Conservation (phyloP, 208 protist species). For the Leishmania braziliensis region DNA sequence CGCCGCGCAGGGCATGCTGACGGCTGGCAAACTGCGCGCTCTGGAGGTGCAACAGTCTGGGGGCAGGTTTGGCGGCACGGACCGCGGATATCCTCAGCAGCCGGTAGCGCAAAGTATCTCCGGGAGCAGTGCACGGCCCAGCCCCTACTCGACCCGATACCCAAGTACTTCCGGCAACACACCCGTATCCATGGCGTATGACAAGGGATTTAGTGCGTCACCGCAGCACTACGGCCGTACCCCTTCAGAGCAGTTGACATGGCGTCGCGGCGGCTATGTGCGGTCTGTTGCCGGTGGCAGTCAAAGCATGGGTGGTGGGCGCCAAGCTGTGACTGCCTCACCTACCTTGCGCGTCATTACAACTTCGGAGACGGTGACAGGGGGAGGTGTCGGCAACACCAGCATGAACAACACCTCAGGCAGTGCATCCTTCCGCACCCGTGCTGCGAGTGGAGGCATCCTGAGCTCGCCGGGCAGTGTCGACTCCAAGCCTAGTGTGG, state of each 20-base stretch:
- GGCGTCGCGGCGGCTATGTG: slow-evolving; percentile 21
- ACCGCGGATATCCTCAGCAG: slow-evolving; percentile 2
- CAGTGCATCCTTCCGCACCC: slow-evolving; percentile 12
- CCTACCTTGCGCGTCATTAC: slow-evolving; percentile 18
- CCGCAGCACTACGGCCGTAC: slow-evolving; percentile 18
- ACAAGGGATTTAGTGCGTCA: slow-evolving; percentile 29
- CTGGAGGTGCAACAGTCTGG: slow-evolving; percentile 38
- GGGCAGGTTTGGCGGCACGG: not conserved
- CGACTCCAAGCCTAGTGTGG: not conserved
- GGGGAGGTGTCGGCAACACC: not conserved
- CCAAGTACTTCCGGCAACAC: not conserved
- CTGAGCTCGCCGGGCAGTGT: slow-evolving; percentile 7
- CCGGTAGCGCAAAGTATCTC: slow-evolving; percentile 18
- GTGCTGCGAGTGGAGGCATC: slow-evolving; percentile 22
- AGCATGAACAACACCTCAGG: slow-evolving; percentile 1
- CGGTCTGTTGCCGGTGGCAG: slow-evolving; percentile 15
- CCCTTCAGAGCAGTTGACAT: slow-evolving; percentile 24
- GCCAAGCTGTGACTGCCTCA: slow-evolving; percentile 16
- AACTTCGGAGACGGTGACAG: slow-evolving; percentile 27
- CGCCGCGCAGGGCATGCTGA: slow-evolving; percentile 51
- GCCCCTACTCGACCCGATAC: not conserved
- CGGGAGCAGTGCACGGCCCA: not conserved
- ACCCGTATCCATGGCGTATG: slow-evolving; percentile 31
- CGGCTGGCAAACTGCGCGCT: slow-evolving; percentile 50
- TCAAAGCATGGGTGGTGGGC: slow-evolving; percentile 8